Conservation (phyloP, 116 monocot genomes). For the Posidonia oceanica region DNA sequence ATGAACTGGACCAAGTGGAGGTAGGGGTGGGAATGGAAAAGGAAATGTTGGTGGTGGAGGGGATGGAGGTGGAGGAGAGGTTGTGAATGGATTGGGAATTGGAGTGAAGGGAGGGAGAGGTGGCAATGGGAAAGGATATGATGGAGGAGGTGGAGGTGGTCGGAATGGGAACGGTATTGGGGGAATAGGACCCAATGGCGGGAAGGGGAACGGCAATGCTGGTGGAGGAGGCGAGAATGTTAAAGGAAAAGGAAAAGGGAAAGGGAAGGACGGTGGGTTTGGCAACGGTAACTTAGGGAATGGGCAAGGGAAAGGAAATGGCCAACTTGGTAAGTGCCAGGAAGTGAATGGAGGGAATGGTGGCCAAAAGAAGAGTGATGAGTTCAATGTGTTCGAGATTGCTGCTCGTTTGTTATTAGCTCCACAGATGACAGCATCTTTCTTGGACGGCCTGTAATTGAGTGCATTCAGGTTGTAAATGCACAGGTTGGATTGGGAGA, state of each 20-base stretch:
- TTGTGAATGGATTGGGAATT: conserved; percentile 6
- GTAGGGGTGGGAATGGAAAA: background rate
- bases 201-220: conserved; percentile 18
- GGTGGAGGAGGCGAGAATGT: conserved; percentile 9
- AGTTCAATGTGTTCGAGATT: background rate
- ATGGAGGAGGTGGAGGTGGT: conserved; percentile 7
- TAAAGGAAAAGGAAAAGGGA: conserved; percentile 14
- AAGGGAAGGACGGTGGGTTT: conserved; percentile 16
- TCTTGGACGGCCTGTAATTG: conserved; percentile 44
- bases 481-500: conserved; percentile 20
- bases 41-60: background rate
- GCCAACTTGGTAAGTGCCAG: conserved; percentile 17
- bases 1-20: background rate
- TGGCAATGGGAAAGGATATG: conserved; percentile 5
- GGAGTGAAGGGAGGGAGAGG: conserved; percentile 5
- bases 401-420: background rate
- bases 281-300: conserved; percentile 20
- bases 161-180: conserved; percentile 12
- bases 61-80: conserved; percentile 11
- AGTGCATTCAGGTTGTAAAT: conserved; percentile 57
- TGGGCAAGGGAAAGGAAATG: conserved; percentile 26
- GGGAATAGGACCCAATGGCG: background rate
- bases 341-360: conserved; percentile 43
- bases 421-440: conserved; percentile 24
- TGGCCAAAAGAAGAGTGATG: conserved; percentile 75